Evolutionary conservation across 2,329 filamentous ascomycete species (phyloP).

Genomic region (Ascochyta koolunga): DNA sequence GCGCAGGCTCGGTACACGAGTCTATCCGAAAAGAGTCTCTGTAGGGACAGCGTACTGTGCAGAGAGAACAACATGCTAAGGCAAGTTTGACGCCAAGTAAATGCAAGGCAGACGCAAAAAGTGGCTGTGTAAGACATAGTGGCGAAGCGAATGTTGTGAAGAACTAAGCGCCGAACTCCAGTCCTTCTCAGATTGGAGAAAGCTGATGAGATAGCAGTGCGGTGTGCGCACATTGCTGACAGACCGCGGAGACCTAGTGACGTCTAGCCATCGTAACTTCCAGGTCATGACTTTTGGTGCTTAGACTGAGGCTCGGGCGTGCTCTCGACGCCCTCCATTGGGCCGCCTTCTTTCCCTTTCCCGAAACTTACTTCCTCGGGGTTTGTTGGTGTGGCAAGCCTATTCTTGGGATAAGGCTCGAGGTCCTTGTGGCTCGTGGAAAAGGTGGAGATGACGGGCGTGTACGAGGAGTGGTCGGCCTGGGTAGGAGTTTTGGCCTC

Average conservation of each 20-base stretch:
- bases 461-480: constrained; percentile 45
- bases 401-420: constrained; percentile 53
- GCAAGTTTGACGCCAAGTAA: constrained; percentile 21
- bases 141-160: constrained; percentile 44
- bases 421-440: constrained; percentile 59
- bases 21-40: constrained; percentile 1
- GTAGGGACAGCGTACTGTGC: constrained; percentile 11
- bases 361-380: constrained; percentile 31
- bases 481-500: constrained; percentile 51
- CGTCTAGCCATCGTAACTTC: not conserved
- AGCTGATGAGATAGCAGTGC: not conserved
- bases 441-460: constrained; percentile 58
- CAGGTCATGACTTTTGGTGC: constrained; percentile 10
- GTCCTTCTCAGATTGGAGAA: constrained; percentile 9
- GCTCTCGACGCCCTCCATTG: constrained; percentile 38
- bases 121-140: constrained; percentile 34
- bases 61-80: constrained; percentile 15
- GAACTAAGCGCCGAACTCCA: constrained; percentile 13
- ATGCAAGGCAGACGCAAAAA: constrained; percentile 27
- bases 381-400: constrained; percentile 46
- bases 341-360: constrained; percentile 26
- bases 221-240: not conserved
- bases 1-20: not conserved
- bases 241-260: not conserved
- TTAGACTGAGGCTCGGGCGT: constrained; percentile 17